Percentiles rank a stretch among this genome's conserved stretches.
These are phyloP conservation scores for Endocladia muricata DNA, from an alignment of 31 red algal genomes.

Conservation along the genomic window DNA sequence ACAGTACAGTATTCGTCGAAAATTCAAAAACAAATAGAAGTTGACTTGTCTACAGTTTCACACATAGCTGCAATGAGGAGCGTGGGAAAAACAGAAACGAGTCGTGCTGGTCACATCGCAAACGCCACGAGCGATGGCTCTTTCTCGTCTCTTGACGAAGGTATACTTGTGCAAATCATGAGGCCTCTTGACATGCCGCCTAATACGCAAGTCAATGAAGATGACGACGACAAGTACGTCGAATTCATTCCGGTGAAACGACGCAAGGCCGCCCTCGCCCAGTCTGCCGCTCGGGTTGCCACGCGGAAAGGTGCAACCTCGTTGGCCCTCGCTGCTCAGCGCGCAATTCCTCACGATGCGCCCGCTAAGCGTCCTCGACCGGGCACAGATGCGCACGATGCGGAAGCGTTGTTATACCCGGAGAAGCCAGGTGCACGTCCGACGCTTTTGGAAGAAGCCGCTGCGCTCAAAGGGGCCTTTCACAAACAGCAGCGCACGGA, in stretches of 20 bases:
- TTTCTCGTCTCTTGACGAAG: no score
- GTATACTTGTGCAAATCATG: no score
- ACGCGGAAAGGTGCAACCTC: conserved; percentile 12
- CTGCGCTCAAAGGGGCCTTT: conserved; percentile 4
- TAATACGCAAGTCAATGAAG: no score
- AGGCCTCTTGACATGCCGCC: no score
- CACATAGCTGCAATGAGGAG: no score
- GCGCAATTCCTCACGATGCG: not conserved
- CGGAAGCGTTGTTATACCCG: not conserved
- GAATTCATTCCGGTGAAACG: conserved; percentile 71
- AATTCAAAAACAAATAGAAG: no score
- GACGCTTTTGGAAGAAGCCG: conserved; percentile 51
- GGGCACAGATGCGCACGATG: not conserved
- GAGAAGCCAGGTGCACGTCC: not conserved
- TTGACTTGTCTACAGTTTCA: no score
- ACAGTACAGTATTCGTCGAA: no score
- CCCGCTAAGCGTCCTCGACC: not conserved
- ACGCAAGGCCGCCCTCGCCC: conserved; percentile 24
- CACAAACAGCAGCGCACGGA: conserved; percentile 7
- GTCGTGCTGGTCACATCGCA: no score
- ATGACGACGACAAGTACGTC: conserved; percentile 43
- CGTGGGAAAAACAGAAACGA: no score
- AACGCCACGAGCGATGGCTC: no score
- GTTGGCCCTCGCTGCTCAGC: conserved; percentile 18
- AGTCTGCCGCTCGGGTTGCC: conserved; percentile 8